Percentiles rank a stretch among this genome's conserved stretches.
These are phyloP conservation scores for Vigna radiata DNA, from an alignment of 306 rosid species.

Conservation along the genomic window DNA sequence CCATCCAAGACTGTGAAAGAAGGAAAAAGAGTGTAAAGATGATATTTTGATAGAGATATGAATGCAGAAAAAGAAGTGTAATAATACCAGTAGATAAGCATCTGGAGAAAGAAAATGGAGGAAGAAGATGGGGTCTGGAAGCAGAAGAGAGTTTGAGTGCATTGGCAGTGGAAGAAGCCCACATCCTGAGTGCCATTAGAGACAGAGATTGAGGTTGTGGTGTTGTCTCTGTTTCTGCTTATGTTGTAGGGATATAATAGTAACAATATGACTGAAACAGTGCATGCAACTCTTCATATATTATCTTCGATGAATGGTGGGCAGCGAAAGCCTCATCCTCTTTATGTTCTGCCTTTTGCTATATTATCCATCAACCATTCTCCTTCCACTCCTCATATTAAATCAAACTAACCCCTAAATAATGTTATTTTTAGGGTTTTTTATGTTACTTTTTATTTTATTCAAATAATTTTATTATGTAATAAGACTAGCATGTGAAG, in stretches of 20 bases:
- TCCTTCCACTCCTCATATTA: not conserved
- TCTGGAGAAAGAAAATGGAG: slow-evolving; percentile 74
- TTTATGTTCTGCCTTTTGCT: slow-evolving; percentile 10
- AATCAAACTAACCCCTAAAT: not conserved
- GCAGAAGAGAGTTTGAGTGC: slow-evolving; percentile 77
- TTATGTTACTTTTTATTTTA: no score
- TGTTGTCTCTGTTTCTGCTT: not conserved
- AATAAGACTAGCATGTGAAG: not conserved
- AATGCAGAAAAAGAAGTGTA: no score
- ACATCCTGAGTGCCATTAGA: slow-evolving; percentile 85
- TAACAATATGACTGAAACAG: slow-evolving; percentile 12
- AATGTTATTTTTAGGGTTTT: no score
- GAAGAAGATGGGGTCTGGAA: slow-evolving; percentile 65
- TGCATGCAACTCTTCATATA: slow-evolving; percentile 24
- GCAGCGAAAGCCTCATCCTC: slow-evolving; percentile 61
- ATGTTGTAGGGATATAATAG: not conserved
- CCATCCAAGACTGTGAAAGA: slow-evolving; percentile 81
- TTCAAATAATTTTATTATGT: no score
- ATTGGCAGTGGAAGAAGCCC: slow-evolving; percentile 97
- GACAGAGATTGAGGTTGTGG: not conserved
- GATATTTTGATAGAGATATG: no score
- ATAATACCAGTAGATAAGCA: slow-evolving; percentile 80
- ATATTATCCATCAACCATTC: slow-evolving; percentile 18
- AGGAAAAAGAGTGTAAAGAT: not conserved
- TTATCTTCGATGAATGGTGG: slow-evolving; percentile 81